Evolutionary conservation across 768 basidiomycete genomes (phyloP).

Genomic region (Strobilomyces echinocephalus): DNA sequence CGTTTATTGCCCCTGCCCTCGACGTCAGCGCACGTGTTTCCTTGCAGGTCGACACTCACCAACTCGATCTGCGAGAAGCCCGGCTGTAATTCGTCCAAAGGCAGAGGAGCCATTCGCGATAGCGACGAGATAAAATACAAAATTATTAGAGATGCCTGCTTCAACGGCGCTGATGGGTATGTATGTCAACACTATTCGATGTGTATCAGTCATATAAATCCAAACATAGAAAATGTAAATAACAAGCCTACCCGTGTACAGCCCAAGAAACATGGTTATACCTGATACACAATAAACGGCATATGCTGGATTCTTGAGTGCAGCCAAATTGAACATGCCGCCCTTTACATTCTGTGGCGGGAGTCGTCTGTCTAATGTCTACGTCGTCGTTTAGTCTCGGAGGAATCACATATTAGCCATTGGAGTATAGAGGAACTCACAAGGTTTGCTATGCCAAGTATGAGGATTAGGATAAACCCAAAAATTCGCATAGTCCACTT

Average conservation of each 20-base stretch:
- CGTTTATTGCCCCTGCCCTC: slow-evolving; percentile 54
- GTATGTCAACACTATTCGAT: slow-evolving; percentile 57
- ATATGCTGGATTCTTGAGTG: slow-evolving; percentile 47
- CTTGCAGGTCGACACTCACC: slow-evolving; percentile 32
- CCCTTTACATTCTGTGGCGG: slow-evolving; percentile 51
- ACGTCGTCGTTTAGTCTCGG: neutral
- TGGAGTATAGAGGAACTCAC: slow-evolving; percentile 26
- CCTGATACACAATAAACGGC: slow-evolving; percentile 54
- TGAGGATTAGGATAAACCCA: slow-evolving; percentile 54
- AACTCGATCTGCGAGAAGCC: slow-evolving; percentile 48
- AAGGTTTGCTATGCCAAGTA: slow-evolving; percentile 53
- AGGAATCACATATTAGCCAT: neutral
- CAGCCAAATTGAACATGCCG: slow-evolving; percentile 51
- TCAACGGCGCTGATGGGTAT: slow-evolving; percentile 53
- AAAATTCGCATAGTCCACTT: slow-evolving; percentile 72
- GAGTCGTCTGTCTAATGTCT: slow-evolving; percentile 42
- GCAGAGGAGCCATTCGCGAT: slow-evolving; percentile 65
- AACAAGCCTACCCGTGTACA: slow-evolving; percentile 53
- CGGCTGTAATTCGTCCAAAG: slow-evolving; percentile 54
- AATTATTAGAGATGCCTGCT: slow-evolving; percentile 43
- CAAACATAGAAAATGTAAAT: neutral
- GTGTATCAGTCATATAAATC: neutral
- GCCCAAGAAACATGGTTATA: slow-evolving; percentile 56
- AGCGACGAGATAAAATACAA: slow-evolving; percentile 62
- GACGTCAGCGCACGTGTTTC: neutral